Evolutionary conservation across 1,139 yeast genomes (phyloP), one percentile per base, ranked within the genome.

Genomic region (Scheffersomyces segobiensis): DNA sequence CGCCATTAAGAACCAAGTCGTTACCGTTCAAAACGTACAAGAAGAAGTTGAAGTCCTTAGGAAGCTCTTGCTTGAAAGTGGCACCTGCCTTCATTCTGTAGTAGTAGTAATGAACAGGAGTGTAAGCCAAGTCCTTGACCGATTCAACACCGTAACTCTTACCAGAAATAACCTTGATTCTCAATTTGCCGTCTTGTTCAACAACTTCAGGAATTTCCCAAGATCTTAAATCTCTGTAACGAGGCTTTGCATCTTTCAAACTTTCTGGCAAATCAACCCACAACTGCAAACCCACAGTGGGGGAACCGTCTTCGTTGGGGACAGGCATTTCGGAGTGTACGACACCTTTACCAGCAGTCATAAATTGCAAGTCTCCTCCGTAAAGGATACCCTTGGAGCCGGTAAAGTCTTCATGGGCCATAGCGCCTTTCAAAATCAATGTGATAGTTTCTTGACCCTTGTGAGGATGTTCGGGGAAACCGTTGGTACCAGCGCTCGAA

Each of bases 381-480:
- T 86, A 84, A 57, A 93, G 77, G 21, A 91, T 81, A 57, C 97
- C 97, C 58, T 84, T 82, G 47, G 88, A 79, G 0, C 97, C 97
- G 2, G 97, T 91, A 77, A 92, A 91, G 72, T 93, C 98, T 72
- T 91, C 97, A 72, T 93, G 98, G 39, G 96, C 95, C 74, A 93
- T 79, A 59, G 86, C 87, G 54, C 97, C 97, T 57, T 85, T 80
- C 60, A 87, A 74, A 58, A 93, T 77, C 66, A 88, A 85, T 3
- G 97, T 89, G 61, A 93, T 86, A 39, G 97, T 93, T 73, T 91
- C 97, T 74, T 91, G 96, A 42, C 97, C 97, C 60, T 91, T 84
- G 72, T 93, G 98, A 26, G 97, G 97, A 71, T 93, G 98, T 66
- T 91, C 95, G 5, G 97, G 97, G 77, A 92, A 92, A 0, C 96